Conservation (phyloP, 257 asterid genomes). For the Cruciata laevipes region DNA sequence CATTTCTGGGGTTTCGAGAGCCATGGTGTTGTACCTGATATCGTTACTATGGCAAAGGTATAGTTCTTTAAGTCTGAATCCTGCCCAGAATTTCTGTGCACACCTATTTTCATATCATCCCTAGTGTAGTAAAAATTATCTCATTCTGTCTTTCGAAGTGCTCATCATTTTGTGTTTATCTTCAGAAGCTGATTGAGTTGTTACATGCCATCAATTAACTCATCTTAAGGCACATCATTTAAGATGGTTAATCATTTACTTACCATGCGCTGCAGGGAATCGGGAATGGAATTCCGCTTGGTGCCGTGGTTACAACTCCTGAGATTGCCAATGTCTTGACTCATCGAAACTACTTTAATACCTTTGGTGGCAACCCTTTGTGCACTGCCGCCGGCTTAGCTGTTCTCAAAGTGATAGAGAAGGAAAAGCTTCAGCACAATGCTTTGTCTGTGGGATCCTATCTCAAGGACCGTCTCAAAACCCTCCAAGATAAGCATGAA, state of each 20-base stretch:
- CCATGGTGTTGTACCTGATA: conserved; percentile 91
- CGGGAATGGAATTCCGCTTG: conserved; percentile 92
- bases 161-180: neutral
- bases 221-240: neutral
- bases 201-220: neutral
- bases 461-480: conserved; percentile 58
- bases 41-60: conserved; percentile 97
- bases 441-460: conserved; percentile 63
- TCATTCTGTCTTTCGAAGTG: neutral
- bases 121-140: too few species aligned
- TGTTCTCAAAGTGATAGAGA: conserved; percentile 74
- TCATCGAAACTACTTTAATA: conserved; percentile 59
- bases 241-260: conserved; percentile 5
- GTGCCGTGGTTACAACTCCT: conserved; percentile 89
- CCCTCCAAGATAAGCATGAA: conserved; percentile 59
- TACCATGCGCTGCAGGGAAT: conserved; percentile 52
- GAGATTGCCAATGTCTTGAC: conserved; percentile 73
- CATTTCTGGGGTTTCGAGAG: conserved; percentile 96
- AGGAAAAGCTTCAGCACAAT: conserved; percentile 79
- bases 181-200: neutral
- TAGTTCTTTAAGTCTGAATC: neutral
- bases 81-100: neutral
- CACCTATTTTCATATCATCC: neutral
- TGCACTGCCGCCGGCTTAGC: conserved; percentile 94
- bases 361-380: conserved; percentile 93